A percentile compares a stretch with the other conserved stretches of the same genome.
These are phyloP conservation scores for Mycena filopes DNA, from an alignment of 768 basidiomycete species.

Conservation along the genomic window DNA sequence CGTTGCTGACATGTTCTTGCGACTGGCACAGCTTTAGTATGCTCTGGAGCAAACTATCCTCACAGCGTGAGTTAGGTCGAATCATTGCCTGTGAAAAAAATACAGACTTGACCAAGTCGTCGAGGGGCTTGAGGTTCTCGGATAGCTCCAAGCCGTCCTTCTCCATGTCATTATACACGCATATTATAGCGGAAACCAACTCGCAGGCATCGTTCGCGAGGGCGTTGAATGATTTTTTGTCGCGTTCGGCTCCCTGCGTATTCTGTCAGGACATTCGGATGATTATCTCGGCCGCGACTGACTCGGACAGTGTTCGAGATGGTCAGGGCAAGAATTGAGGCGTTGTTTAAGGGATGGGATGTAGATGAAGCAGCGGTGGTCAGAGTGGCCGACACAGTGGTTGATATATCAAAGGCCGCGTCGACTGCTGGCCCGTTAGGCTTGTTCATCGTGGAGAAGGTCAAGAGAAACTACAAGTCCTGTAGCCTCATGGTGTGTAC, in stretches of 20 bases:
- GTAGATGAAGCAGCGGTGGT: slow-evolving; percentile 33
- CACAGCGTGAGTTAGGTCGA: neutral
- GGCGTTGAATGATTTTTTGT: slow-evolving; percentile 36
- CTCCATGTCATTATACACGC: slow-evolving; percentile 32
- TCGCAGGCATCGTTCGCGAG: slow-evolving; percentile 40
- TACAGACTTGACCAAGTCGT: slow-evolving; percentile 33
- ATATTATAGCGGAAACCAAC: slow-evolving; percentile 36
- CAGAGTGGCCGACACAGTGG: slow-evolving; percentile 35
- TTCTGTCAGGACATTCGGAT: neutral
- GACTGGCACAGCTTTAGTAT: slow-evolving; percentile 37
- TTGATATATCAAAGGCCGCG: slow-evolving; percentile 32
- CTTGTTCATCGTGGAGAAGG: too few relatives aligned
- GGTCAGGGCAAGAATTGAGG: slow-evolving; percentile 32
- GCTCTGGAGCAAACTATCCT: slow-evolving; percentile 31
- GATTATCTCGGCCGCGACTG: neutral
- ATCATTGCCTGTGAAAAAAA: neutral
- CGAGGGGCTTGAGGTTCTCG: slow-evolving; percentile 27
- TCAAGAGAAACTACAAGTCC: too few relatives aligned
- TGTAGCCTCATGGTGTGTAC: too few relatives aligned
- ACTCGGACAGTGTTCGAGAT: slow-evolving; percentile 37
- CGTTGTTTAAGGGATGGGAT: slow-evolving; percentile 38
- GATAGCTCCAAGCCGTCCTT: slow-evolving; percentile 28
- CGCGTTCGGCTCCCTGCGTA: slow-evolving; percentile 35
- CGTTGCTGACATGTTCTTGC: slow-evolving; percentile 27
- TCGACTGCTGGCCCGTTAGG: slow-evolving; percentile 1